phyloP scores from a whole-genome alignment of 2,329 filamentous ascomycete species.

The Colletotrichum cordylinicola region DNA sequence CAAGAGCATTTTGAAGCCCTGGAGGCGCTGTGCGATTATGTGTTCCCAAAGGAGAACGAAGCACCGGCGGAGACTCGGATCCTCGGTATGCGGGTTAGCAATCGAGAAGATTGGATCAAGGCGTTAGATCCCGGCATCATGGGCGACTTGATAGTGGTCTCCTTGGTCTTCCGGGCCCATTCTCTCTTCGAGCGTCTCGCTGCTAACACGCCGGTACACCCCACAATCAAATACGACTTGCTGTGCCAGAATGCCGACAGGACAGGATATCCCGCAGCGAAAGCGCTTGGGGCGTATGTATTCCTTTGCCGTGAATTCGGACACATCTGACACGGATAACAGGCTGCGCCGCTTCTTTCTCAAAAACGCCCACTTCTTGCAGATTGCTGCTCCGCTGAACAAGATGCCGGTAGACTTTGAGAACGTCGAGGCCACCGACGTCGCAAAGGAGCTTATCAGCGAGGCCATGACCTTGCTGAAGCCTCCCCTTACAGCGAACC shows the following conservation, averaged over 20 bases:
- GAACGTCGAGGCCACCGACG: not conserved
- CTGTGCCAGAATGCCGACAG: not conserved
- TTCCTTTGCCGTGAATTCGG: not conserved
- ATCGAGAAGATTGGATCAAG: not conserved
- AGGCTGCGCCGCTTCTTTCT: constrained; percentile 7
- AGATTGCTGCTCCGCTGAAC: not conserved
- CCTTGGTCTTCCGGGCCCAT: not conserved
- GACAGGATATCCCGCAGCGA: not conserved
- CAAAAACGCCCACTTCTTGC: not conserved
- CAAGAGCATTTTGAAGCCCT: not conserved
- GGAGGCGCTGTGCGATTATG: not conserved
- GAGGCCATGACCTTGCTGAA: not conserved
- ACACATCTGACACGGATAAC: not conserved
- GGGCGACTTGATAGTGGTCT: not conserved
- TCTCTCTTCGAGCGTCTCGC: not conserved
- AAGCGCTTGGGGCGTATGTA: not conserved
- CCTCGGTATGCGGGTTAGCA: not conserved
- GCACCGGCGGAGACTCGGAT: not conserved
- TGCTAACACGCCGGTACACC: not conserved
- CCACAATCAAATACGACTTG: not conserved
- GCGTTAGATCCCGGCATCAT: not conserved
- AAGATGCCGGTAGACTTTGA: not conserved
- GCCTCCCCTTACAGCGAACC: not conserved
- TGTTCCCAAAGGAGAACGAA: not conserved
- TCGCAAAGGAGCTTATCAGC: not conserved